Evolutionary conservation across 2,329 filamentous ascomycete genomes (phyloP).

Genomic region (Aspergillus alliaceus): DNA sequence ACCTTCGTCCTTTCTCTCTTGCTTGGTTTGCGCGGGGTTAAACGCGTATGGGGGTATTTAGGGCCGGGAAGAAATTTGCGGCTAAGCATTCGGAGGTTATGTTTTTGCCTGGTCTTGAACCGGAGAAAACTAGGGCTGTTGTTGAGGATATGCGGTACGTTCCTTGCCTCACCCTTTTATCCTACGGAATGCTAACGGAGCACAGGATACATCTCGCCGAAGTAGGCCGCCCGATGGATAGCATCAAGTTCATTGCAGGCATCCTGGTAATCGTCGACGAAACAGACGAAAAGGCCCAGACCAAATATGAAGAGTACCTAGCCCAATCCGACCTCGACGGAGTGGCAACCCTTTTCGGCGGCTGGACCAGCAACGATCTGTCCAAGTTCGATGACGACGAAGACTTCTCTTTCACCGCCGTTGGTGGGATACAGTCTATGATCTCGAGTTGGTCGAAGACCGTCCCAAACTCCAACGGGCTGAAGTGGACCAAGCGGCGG

Average conservation of each 20-base stretch:
- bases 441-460: slow-evolving; percentile 43
- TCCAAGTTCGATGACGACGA: slow-evolving; percentile 43
- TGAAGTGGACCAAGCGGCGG: slow-evolving; percentile 32
- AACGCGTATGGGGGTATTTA: not conserved
- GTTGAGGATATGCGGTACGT: slow-evolving; percentile 39
- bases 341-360: slow-evolving; percentile 42
- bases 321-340: slow-evolving; percentile 43
- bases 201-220: slow-evolving; percentile 9
- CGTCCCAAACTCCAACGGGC: slow-evolving; percentile 37
- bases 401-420: slow-evolving; percentile 43
- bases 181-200: slow-evolving; percentile 9
- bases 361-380: slow-evolving; percentile 41
- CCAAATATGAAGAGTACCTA: slow-evolving; percentile 40
- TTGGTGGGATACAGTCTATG: slow-evolving; percentile 42
- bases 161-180: fast-evolving
- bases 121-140: slow-evolving; percentile 34
- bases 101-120: slow-evolving; percentile 42
- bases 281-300: slow-evolving; percentile 41
- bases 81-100: slow-evolving; percentile 41
- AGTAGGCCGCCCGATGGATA: slow-evolving; percentile 34
- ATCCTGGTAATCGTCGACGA: slow-evolving; percentile 43
- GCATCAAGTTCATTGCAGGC: slow-evolving; percentile 42
- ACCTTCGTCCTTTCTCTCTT: fast-evolving
- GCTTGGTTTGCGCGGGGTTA: too few species aligned
- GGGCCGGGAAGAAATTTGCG: slow-evolving; percentile 42